Conservation (phyloP, 331 rosid species). For the Arachis monticola region DNA sequence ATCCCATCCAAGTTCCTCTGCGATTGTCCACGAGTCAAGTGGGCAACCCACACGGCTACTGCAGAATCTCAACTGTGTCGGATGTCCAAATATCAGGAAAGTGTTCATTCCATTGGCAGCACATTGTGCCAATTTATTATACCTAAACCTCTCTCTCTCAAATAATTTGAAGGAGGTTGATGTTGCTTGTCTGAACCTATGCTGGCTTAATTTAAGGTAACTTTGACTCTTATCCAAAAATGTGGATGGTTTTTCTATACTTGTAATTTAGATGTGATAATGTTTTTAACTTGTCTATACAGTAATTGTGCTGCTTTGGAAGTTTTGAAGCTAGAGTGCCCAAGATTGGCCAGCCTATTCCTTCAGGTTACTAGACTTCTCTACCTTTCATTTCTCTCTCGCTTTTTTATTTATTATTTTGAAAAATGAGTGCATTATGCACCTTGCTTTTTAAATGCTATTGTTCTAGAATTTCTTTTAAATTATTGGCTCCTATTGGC, state of each 20-base stretch:
- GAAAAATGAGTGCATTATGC: neutral
- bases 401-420: too few relatives aligned
- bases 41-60: slow-evolving; percentile 75
- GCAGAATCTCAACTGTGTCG: slow-evolving; percentile 92
- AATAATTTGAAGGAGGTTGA: slow-evolving; percentile 87
- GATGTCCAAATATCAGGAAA: slow-evolving; percentile 90
- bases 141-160: slow-evolving; percentile 86
- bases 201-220: slow-evolving; percentile 92
- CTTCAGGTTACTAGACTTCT: slow-evolving; percentile 69
- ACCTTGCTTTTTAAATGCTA: slow-evolving; percentile 1
- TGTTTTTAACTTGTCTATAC: slow-evolving; percentile 33
- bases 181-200: slow-evolving; percentile 85
- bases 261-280: slow-evolving; percentile 38
- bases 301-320: slow-evolving; percentile 91
- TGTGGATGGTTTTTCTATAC: slow-evolving; percentile 24
- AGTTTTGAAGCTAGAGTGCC: slow-evolving; percentile 86
- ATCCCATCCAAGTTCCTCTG: slow-evolving; percentile 47
- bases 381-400: neutral
- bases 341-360: slow-evolving; percentile 83
- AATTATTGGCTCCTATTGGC: neutral
- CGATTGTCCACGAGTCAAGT: slow-evolving; percentile 47
- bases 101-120: slow-evolving; percentile 89
- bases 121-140: slow-evolving; percentile 69
- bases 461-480: neutral
- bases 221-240: neutral